Conservation (phyloP, 306 rosid genomes). For the Acacia melanoxylon region DNA sequence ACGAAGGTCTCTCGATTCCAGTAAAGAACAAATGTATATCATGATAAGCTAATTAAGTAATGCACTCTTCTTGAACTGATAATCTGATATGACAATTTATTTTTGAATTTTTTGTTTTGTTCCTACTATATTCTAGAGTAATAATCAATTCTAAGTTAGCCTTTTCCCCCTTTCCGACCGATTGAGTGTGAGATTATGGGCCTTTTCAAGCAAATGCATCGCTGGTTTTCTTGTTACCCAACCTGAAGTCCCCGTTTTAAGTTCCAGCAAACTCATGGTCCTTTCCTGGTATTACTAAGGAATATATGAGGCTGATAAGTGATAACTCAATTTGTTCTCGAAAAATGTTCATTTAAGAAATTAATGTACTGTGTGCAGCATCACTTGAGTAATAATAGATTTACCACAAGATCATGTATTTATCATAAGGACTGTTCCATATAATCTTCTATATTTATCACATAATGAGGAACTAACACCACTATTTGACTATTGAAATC, state of each 20-base stretch:
- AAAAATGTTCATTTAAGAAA: neutral
- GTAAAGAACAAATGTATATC: neutral
- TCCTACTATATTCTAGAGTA: neutral
- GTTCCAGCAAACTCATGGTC: constrained; percentile 1
- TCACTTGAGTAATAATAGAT: neutral
- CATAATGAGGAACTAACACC: neutral
- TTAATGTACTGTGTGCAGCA: neutral
- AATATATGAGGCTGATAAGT: neutral
- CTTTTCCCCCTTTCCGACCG: neutral
- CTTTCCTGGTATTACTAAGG: neutral
- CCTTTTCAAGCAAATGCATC: neutral
- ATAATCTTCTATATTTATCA: neutral
- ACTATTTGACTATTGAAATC: neutral
- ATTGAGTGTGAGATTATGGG: neutral
- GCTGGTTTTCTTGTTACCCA: neutral
- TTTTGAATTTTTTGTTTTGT: neutral
- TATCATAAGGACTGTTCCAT: neutral
- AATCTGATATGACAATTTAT: neutral
- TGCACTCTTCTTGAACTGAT: neutral
- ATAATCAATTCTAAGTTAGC: neutral
- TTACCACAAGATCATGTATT: neutral
- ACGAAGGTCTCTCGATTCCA: neutral
- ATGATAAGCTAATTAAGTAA: neutral
- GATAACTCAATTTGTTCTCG: neutral
- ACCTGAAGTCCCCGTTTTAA: neutral